Percentiles rank a stretch among this genome's conserved stretches.
phyloP scores from a whole-genome alignment of 257 asterid genomes.

The Solanum corneliomulleri region DNA sequence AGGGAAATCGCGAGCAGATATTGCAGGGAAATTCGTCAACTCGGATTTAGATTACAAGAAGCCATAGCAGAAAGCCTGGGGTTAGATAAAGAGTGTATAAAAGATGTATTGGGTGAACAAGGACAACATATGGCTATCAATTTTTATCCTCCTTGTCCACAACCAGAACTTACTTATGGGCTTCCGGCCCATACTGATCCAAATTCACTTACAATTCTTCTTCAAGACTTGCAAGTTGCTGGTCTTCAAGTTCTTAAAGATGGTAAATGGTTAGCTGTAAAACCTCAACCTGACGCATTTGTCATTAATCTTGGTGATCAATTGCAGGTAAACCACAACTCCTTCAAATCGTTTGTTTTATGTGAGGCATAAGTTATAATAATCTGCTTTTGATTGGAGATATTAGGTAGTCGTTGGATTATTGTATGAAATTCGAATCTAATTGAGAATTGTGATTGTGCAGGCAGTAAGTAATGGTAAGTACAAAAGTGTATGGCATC shows the following conservation, averaged over 20 bases:
- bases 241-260: conserved; percentile 82
- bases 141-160: conserved; percentile 81
- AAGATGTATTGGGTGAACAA: conserved; percentile 57
- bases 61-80: conserved; percentile 73
- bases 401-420: background rate
- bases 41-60: conserved; percentile 58
- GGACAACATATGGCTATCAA: conserved; percentile 95
- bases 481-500: conserved; percentile 84
- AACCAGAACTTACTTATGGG: conserved; percentile 78
- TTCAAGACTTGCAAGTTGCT: conserved; percentile 60
- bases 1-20: conserved; percentile 60
- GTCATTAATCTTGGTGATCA: conserved; percentile 85
- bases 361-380: no score
- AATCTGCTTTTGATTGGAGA: no score
- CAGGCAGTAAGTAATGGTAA: conserved; percentile 80
- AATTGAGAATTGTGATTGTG: background rate
- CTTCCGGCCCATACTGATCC: conserved; percentile 90
- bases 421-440: background rate
- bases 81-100: conserved; percentile 41
- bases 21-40: conserved; percentile 42
- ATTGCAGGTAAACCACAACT: conserved; percentile 40
- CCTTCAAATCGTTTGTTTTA: no score
- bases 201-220: conserved; percentile 75
- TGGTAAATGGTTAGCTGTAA: conserved; percentile 70
- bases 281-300: conserved; percentile 65